Base-by-base conservation (phyloP, 768 basidiomycete genomes). In the Cystofilobasidium bisporidii region DNA sequence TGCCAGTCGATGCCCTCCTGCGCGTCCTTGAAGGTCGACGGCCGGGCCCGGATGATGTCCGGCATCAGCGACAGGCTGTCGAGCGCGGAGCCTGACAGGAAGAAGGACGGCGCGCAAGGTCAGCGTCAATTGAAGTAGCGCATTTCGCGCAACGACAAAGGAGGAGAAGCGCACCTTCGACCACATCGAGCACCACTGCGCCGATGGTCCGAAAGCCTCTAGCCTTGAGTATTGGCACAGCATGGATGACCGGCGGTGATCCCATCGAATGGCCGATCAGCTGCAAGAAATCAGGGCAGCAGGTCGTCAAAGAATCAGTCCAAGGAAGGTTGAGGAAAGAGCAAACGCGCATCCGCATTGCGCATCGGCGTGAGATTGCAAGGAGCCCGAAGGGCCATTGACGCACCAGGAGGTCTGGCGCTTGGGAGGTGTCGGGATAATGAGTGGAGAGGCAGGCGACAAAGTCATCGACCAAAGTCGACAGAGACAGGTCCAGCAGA, bases 221-320 rank as follows among this genome's bases (percentile, higher is more conserved):
- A 53, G 84, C 81, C 63, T 88, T 82, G 2, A 99, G 79, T 22
- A 77, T 74, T 1, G 89, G 84, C 69, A 84, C 85, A 2, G 86
- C 82, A 6, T 85, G 83, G 11, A 87, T 84, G 26, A 89, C 83
- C 4, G 96, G 92, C 0, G 92, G 86, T 30, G 93, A 94, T 18
- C 96, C 96, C 87, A 99, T 94, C 67, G 90, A 93, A 75, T 99
- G 96, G 0, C 96, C 96, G 12, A 96, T 82, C 10, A 96, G 82
- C 87, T 90, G 61, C 3, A n/a, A 36, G 33, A 48, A n/a, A 3
- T 10, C 33, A 9, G 30, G 14, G 10, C n/a, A 53, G 33, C 48
- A 8, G 48, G 18, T 9, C 30, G 57, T 56, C 36, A 45, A 33
- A 30, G 5, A 30, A n/a, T n/a, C n/a, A n/a, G n/a, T n/a, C n/a